Evolutionary conservation across 495 filamentous ascomycete species (phyloP).

Genomic region (Penicillium roqueforti): DNA sequence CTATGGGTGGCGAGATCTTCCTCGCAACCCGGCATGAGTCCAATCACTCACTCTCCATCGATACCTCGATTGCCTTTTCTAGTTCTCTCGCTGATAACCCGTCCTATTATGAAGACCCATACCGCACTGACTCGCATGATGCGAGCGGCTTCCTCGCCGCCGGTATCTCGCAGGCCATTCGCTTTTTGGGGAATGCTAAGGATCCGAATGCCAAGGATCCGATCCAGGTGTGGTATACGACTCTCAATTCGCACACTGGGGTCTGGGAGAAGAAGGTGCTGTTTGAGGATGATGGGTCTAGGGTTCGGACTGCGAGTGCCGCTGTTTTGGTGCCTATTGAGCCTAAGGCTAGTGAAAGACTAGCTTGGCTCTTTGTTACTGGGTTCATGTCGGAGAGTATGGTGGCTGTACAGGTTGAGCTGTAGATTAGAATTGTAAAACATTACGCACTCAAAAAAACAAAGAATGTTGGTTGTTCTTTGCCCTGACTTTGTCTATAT

Average conservation of each 20-base stretch:
- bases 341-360: conserved; percentile 32
- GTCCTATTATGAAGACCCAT: conserved; percentile 50
- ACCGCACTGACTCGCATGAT: conserved; percentile 29
- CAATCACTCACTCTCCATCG: conserved; percentile 37
- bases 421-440: conserved; percentile 24
- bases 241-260: conserved; percentile 14
- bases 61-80: conserved; percentile 39
- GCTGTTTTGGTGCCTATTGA: conserved; percentile 53
- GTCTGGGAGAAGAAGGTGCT: conserved; percentile 45
- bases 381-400: conserved; percentile 52
- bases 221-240: conserved; percentile 47
- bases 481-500: background rate
- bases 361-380: conserved; percentile 56
- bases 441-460: background rate
- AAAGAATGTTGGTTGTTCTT: background rate
- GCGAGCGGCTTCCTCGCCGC: conserved; percentile 55
- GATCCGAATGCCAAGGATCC: conserved; percentile 38
- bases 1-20: conserved; percentile 33
- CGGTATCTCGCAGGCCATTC: conserved; percentile 40
- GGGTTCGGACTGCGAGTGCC: conserved; percentile 48
- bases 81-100: conserved; percentile 52
- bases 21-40: conserved; percentile 19
- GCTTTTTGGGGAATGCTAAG: conserved; percentile 31
- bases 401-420: conserved; percentile 51
- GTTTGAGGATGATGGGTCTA: conserved; percentile 56